phyloP scores from a whole-genome alignment of 768 basidiomycete species.

The Tylopilus subfusipes region DNA sequence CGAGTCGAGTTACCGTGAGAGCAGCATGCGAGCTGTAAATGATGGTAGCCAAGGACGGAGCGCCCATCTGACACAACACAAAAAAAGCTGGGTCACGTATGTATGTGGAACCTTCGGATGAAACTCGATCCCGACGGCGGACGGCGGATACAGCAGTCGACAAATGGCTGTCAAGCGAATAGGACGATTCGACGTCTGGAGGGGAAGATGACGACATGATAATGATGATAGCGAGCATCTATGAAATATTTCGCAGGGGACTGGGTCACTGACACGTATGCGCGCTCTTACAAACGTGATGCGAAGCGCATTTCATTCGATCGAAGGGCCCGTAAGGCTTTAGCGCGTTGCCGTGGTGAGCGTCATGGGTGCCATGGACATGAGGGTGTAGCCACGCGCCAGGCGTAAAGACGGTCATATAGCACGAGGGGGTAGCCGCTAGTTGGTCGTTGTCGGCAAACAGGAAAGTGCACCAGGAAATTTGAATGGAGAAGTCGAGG shows the following conservation, averaged over 20 bases:
- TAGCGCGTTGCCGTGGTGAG: constrained; percentile 12
- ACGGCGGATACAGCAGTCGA: neutral
- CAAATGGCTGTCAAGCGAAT: neutral
- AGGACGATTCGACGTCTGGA: no score
- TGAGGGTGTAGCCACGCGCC: neutral
- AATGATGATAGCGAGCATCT: no score
- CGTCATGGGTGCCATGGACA: neutral
- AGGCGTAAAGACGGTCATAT: constrained; percentile 1
- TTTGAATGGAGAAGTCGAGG: neutral
- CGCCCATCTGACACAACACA: neutral
- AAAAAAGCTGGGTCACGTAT: neutral
- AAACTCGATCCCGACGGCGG: neutral
- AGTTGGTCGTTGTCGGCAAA: constrained; percentile 2
- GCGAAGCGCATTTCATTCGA: neutral
- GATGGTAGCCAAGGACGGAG: constrained; percentile 20
- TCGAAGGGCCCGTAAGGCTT: neutral
- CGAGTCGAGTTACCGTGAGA: constrained; percentile 12
- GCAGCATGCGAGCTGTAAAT: neutral
- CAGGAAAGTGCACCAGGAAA: no score
- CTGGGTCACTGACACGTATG: neutral
- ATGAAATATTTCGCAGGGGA: constrained; percentile 1
- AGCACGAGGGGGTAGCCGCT: no score
- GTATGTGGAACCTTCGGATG: neutral
- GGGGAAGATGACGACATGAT: no score
- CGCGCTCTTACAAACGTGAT: neutral